Base-by-base conservation (phyloP, 306 rosid species). In the Oxytropis ochrocephala region DNA sequence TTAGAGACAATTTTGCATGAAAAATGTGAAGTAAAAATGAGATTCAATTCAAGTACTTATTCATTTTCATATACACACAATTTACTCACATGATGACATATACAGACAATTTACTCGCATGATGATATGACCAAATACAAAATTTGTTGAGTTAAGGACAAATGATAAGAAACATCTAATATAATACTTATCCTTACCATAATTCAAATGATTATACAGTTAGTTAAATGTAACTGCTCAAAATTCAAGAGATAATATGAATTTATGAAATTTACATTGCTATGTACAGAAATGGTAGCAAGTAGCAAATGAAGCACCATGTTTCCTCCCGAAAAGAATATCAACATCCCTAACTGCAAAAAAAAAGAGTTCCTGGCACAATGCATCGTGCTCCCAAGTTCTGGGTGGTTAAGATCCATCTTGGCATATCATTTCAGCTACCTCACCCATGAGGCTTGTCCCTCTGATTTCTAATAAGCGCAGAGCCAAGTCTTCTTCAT, bases 401-500 rank as follows among this genome's bases (percentile, higher is more conserved):
- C 41, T 61, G 17, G 39, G 29, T 19, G 9, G 64, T 66, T 73
- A 78, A 43, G 51, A 60, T 66, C 53, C 75, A 78, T 39, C 73
- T 58, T 90, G 87, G 54, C 81, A 49, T 43, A 94, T 89, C 64
- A 94, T 85, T 69, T 94, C 96, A 47, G 96, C 96, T 39, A 90
- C 95, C n/a, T 89, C 91, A 4, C 96, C 99, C 92, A 94, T 84
- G 24, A 90, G 77, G 19, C 88, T 86, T 46, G 79, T 65, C 50
- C 97, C 97, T 69, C 84, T 84, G 63, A 81, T 73, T 51, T 83
- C 88, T 47, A 91, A 69, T 73, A 94, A 81, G 24, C 90, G 95
- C 58, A 88, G 80, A 48, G 97, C 97, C 78, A 94, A 90, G 70
- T 91, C 96, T 43, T 84, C 95, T 77, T 91, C 92, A 16, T 89